Base-by-base conservation (phyloP, 768 basidiomycete genomes). In the Boletus patriciae region DNA sequence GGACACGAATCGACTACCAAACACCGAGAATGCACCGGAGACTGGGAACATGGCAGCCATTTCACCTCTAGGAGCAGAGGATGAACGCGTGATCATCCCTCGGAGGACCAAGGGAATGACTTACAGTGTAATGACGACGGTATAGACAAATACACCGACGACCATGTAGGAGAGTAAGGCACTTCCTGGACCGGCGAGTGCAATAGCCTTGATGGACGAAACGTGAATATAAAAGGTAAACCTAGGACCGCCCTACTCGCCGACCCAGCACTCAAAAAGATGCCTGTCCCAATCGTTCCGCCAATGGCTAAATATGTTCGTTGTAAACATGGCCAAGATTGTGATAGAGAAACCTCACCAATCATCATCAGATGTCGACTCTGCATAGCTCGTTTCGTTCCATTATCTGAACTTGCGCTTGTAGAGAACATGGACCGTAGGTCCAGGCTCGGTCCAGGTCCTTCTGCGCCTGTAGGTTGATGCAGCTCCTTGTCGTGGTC, bases 11-110 rank as follows among this genome's bases (percentile, higher is more conserved):
- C 84, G 78, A 19, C 76, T 72, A 1, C 82, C 83, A 57, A 85
- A 83, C 21, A 75, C 72, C 18, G 84, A 80, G 66, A 86, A 85
- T 34, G 82, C 80, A 34, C 83, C 85, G 25, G 82, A 81, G 25
- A 86, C 81, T 0, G 83, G 84, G 55, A 77, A 85, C 72, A 85
- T 80, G 18, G 82, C 77, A 21, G 84, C 76, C 85, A 88, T 86
- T 65, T 87, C 85, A 12, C 85, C 85, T 33, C 81, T 83, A 33
- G 19, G 25, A 37, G 19, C 16, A n/a, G 48, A 23, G 29, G 31
- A 10, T 40, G n/a, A 50, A 29, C 42, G 13, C 18, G 51, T 10
- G 37, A 33, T 13, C 33, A 4, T 36, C 34, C 13, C 43, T 40
- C 29, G 9, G 12, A 31, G 11, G 1, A 11, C 15, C 5, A 18